These are phyloP conservation scores for Apiotrichum gracile DNA, from an alignment of 1,284 basidiomycete species.

Conservation along the genomic window DNA sequence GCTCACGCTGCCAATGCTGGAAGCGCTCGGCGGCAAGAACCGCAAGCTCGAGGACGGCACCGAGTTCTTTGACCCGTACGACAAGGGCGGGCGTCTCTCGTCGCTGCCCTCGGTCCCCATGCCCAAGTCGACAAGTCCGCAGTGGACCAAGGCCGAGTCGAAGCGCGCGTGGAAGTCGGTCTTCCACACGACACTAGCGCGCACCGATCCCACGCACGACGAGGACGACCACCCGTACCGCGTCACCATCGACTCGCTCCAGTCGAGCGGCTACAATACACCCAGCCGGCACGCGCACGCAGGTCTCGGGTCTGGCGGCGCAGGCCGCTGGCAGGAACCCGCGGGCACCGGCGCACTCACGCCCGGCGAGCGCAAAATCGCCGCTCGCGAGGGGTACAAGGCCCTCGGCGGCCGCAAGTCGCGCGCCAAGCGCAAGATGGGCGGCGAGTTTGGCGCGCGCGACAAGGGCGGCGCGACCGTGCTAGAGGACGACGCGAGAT, in stretches of 20 bases:
- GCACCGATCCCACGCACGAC: slow-evolving; percentile 24
- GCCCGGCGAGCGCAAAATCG: slow-evolving; percentile 60
- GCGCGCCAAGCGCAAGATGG: slow-evolving; percentile 54
- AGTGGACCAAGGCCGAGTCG: slow-evolving; percentile 48
- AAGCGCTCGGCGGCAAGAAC: slow-evolving; percentile 35
- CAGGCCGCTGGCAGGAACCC: slow-evolving; percentile 28
- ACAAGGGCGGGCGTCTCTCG: slow-evolving; percentile 48
- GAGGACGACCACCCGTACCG: slow-evolving; percentile 35
- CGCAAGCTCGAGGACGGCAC: slow-evolving; percentile 45
- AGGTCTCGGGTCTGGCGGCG: slow-evolving; percentile 35
- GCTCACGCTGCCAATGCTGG: slow-evolving; percentile 48
- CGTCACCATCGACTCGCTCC: slow-evolving; percentile 41
- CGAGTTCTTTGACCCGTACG: slow-evolving; percentile 47
- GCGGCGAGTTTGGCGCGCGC: slow-evolving; percentile 35
- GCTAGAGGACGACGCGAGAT: slow-evolving; percentile 35
- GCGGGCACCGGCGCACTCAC: slow-evolving; percentile 47
- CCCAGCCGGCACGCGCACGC: slow-evolving; percentile 51
- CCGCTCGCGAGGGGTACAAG: slow-evolving; percentile 84
- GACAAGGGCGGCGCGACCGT: slow-evolving; percentile 34
- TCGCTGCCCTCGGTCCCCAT: slow-evolving; percentile 50
- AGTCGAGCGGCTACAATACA: slow-evolving; percentile 64
- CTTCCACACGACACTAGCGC: slow-evolving; percentile 38
- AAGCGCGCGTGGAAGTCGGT: slow-evolving; percentile 40
- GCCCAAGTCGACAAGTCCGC: slow-evolving; percentile 45
- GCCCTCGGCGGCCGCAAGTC: slow-evolving; percentile 76